Percentiles rank a stretch among this genome's conserved stretches.
These are phyloP conservation scores for Quercus rubra DNA, from an alignment of 306 rosid genomes.

Conservation along the genomic window DNA sequence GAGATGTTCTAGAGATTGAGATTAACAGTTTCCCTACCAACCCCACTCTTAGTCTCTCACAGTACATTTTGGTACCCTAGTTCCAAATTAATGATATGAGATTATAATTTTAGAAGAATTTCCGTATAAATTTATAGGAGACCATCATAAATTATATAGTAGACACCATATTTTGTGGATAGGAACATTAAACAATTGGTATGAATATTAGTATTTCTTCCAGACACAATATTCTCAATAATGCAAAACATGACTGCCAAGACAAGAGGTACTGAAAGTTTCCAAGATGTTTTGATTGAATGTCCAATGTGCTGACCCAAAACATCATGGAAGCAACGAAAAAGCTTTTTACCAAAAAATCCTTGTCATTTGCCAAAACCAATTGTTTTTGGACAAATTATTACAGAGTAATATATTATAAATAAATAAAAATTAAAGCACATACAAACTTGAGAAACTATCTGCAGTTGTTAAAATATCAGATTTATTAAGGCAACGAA, in stretches of 20 bases:
- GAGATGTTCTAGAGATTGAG: background rate
- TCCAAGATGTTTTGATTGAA: background rate
- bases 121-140: background rate
- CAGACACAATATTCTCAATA: background rate
- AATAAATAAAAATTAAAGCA: background rate
- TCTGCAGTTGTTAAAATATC: background rate
- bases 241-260: background rate
- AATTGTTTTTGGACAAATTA: background rate
- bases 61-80: background rate
- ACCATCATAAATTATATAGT: background rate
- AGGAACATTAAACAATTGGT: background rate
- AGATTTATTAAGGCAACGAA: constrained; percentile 1
- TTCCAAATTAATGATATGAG: background rate
- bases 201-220: background rate
- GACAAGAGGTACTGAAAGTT: background rate
- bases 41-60: background rate
- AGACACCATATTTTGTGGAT: background rate
- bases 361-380: background rate
- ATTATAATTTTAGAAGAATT: background rate
- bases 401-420: background rate
- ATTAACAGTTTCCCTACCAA: background rate
- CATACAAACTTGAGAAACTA: constrained; percentile 5
- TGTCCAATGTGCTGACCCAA: background rate
- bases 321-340: constrained; percentile 5
- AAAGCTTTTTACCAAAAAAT: background rate